phyloP scores from a whole-genome alignment of 2,329 filamentous ascomycete genomes.

The Monilinia vaccinii-corymbosi region DNA sequence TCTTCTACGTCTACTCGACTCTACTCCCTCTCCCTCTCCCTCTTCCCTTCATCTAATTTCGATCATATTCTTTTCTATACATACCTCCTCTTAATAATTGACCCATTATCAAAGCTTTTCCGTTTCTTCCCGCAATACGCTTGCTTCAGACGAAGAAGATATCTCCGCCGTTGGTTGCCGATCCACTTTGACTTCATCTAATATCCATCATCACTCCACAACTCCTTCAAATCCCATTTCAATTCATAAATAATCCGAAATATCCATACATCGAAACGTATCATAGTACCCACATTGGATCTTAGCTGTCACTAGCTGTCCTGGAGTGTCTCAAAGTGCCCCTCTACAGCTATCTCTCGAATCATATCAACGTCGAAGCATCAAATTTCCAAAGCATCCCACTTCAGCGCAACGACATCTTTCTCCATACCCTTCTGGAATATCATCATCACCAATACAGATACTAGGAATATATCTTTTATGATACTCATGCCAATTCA shows the following conservation, averaged over 20 bases:
- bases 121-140: not conserved
- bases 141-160: not conserved
- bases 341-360: not conserved
- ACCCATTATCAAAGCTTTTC: not conserved
- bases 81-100: too few relatives aligned
- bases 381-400: not conserved
- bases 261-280: not conserved
- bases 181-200: not conserved
- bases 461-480: not conserved
- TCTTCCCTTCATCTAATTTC: too few relatives aligned
- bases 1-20: too few relatives aligned
- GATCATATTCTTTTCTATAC: too few relatives aligned
- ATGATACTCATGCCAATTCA: conserved; percentile 15
- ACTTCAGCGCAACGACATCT: not conserved
- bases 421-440: conserved; percentile 1
- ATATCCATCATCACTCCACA: conserved; percentile 1
- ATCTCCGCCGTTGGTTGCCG: too few relatives aligned
- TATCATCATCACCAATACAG: not conserved
- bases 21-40: too few relatives aligned
- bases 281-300: not conserved
- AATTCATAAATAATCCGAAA: not conserved
- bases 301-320: too few relatives aligned
- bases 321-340: not conserved
- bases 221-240: not conserved
- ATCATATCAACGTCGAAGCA: not conserved